Conservation (phyloP, 1,139 yeast species). For the Suhomyces choctaworum region DNA sequence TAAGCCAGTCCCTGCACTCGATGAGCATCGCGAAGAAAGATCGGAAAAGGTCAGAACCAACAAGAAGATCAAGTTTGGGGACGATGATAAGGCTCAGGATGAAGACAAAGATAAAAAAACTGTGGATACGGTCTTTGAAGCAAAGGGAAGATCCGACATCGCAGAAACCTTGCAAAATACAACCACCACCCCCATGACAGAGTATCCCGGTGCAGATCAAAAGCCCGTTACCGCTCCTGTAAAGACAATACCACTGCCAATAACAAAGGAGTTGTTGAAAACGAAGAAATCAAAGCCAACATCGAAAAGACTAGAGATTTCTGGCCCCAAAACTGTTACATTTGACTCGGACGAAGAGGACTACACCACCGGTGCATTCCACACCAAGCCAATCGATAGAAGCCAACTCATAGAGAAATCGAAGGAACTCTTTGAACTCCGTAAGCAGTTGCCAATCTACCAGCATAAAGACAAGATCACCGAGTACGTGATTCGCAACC, state of each 20-base stretch:
- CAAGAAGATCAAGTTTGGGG: constrained; percentile 35
- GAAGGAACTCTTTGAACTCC: constrained; percentile 43
- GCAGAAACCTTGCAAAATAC: background rate
- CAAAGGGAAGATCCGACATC: background rate
- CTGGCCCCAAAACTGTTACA: constrained; percentile 8
- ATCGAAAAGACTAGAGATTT: background rate
- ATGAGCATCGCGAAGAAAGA: constrained; percentile 5
- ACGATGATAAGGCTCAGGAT: constrained; percentile 12
- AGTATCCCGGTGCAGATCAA: background rate
- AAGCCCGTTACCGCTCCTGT: background rate
- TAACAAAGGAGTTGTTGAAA: background rate
- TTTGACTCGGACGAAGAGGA: constrained; percentile 31
- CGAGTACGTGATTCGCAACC: constrained; percentile 53
- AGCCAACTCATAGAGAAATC: constrained; percentile 44
- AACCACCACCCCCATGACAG: background rate
- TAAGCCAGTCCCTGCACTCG: constrained; percentile 2
- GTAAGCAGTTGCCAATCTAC: constrained; percentile 73
- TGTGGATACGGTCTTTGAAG: background rate
- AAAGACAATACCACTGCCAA: background rate
- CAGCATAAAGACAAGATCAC: constrained; percentile 67
- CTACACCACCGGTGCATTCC: constrained; percentile 14
- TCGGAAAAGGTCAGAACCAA: constrained; percentile 18
- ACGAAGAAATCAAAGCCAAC: constrained; percentile 1
- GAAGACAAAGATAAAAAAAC: background rate
- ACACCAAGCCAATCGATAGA: constrained; percentile 13